Base-by-base conservation (phyloP, 129 eudicot species). In the Ambrosia trifida region DNA sequence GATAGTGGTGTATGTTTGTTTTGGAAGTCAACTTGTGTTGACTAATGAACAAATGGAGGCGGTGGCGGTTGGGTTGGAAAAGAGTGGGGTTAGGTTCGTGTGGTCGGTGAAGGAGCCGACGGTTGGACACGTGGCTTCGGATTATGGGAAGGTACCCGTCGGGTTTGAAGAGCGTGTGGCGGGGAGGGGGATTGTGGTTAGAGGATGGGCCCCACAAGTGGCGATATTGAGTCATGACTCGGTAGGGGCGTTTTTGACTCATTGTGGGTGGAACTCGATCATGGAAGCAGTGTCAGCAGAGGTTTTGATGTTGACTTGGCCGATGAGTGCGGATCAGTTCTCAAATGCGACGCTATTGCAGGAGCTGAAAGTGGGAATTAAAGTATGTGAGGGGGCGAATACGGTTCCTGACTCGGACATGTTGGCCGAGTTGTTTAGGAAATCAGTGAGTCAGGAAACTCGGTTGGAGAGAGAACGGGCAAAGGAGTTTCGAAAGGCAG, bases 151-250 rank as follows among this genome's bases (percentile, higher is more conserved):
- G 72, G 30, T 90, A 13, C 96, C 91, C 1, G 11, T 18, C 0
- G 90, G 91, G 44, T 90, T 87, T n/a, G 87, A 84, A 68, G 94
- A 83, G 4, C 85, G 87, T 11, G 87, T 87, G 73, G 81, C 77
- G 2, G 89, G 84, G 7, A 74, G 87, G 41, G 94, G 96, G 4
- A 46, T 84, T 7, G 77, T 87, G 16, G 59, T 87, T 11, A 84
- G 65, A 56, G 94, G 82, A 11, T 90, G 96, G 96, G 94, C 78
- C 5, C 91, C 94, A 1, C 96, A 90, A 49, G 94, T 90, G 49
- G 7, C 77, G 44, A 84, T 90, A 45, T 53, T 90, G 45, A 83
- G 74, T 59, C 96, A 90, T 68, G 77, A 35, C 67, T 77, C 88
- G 0, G 83, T 87, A 20, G 82, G 88, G 0, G 79, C 49, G 30